Evolutionary conservation across 768 basidiomycete genomes (phyloP), one percentile per base, ranked within the genome.

Genomic region (Amanita brunnescens): DNA sequence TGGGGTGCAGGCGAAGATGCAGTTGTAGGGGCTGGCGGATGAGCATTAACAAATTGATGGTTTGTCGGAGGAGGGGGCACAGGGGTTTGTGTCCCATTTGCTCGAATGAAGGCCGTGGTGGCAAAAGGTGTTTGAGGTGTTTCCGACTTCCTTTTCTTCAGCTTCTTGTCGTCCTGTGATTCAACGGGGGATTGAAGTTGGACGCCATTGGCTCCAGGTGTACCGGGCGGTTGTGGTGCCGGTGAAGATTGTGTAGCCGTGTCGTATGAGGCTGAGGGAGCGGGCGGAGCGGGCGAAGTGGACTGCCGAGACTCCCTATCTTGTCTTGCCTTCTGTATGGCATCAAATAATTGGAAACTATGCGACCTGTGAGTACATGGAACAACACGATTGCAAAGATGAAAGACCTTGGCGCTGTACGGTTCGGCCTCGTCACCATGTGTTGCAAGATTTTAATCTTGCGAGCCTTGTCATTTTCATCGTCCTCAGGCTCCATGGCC

Each of bases 361-460:
- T 8, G 32, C 24, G 29, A 18, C 51, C 42, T 35, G 57, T 39
- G 41, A 49, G 48, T 18, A 23, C 20, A 20, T 12, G 53, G 38
- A 38, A 39, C 21, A 42, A 48, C 35, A 14, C 26, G 51, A 42
- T 10, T 44, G 53, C 30, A 6, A 53, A 33, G 37, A 48, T 40
- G 29, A 62, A 62, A 47, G 67, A 84, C 82, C 64, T 80, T 43
- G 81, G 77, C 14, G 70, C 66, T 51, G 76, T 68, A 57, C 70
- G 58, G 54, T 67, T 69, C 56, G 75, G 64, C 38, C 72, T 70
- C 8, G 87, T 85, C 47, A 79, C 79, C 87, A 88, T 87, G 68
- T 83, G 87, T 49, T 85, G 78, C 70, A 87, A 76, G 49, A 92
- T 79, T 72, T 88, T 87, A 18, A 75, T 70, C 46, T 83, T 76